These are phyloP conservation scores for Myxozyma nipponensis DNA, from an alignment of 805 yeast genomes.

Conservation along the genomic window DNA sequence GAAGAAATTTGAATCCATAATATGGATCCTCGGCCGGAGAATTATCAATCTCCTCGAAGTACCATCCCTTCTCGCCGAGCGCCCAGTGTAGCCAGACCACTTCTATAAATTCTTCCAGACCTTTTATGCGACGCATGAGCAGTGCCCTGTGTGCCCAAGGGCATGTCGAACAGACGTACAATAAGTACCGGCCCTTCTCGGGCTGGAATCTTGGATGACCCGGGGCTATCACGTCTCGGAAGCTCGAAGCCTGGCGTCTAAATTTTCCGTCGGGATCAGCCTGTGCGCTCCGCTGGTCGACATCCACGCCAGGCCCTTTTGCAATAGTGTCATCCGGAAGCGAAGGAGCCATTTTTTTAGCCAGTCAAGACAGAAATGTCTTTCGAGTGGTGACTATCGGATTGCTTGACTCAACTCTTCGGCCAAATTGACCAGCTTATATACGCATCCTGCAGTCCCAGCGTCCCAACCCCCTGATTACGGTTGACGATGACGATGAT, in stretches of 20 bases:
- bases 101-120: conserved; percentile 48
- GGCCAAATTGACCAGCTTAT: too few species aligned
- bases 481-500: too few species aligned
- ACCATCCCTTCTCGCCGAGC: conserved; percentile 77
- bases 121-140: conserved; percentile 69
- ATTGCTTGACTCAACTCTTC: too few species aligned
- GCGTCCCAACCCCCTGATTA: too few species aligned
- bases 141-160: conserved; percentile 95
- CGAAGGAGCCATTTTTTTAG: conserved; percentile 3
- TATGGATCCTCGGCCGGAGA: conserved; percentile 49
- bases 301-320: conserved; percentile 24
- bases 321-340: conserved; percentile 20
- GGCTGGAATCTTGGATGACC: conserved; percentile 62
- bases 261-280: conserved; percentile 29
- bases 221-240: conserved; percentile 60
- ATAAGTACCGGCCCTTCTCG: conserved; percentile 77
- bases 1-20: conserved; percentile 55
- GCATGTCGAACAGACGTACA: conserved; percentile 88
- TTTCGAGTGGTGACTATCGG: too few species aligned
- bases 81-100: conserved; percentile 83
- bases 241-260: conserved; percentile 38
- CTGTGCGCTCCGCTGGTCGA: conserved; percentile 24
- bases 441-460: too few species aligned
- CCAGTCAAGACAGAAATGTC: too few species aligned
- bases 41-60: conserved; percentile 51